Conservation (phyloP, 106 monocot genomes). For the Triglochin maritima region DNA sequence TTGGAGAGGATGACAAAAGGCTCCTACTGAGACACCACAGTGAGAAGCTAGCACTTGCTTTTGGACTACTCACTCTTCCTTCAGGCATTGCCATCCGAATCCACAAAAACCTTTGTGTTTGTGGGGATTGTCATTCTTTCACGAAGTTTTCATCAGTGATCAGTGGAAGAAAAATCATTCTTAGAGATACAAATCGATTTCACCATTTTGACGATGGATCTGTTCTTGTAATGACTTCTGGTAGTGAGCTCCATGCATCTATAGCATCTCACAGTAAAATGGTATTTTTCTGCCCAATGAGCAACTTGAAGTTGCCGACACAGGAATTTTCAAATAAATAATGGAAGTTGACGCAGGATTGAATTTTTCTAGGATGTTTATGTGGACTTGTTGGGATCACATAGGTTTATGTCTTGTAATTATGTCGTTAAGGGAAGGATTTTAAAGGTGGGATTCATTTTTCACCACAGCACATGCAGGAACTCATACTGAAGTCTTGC, state of each 20-base stretch:
- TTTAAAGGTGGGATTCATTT: no score
- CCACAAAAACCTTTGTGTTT: slow-evolving; percentile 49
- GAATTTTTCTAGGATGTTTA: no score
- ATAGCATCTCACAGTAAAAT: no score
- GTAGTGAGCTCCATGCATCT: slow-evolving; percentile 9
- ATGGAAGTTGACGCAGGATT: no score
- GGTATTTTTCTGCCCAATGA: no score
- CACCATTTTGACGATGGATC: slow-evolving; percentile 48
- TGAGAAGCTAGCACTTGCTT: slow-evolving; percentile 54
- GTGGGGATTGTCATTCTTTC: slow-evolving; percentile 57
- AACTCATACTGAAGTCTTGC: no score
- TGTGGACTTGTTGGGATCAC: no score
- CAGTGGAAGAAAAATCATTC: slow-evolving; percentile 28
- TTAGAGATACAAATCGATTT: slow-evolving; percentile 54
- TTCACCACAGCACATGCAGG: no score
- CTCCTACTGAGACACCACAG: slow-evolving; percentile 40
- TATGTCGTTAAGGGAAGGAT: no score
- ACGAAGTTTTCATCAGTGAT: slow-evolving; percentile 39
- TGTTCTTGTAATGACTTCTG: slow-evolving; percentile 66
- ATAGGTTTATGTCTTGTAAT: no score
- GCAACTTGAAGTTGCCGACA: no score
- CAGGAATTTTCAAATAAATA: no score
- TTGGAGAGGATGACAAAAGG: slow-evolving; percentile 38
- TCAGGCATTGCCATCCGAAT: slow-evolving; percentile 27
- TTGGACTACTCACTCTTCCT: slow-evolving; percentile 40